Percentiles rank a stretch among this genome's conserved stretches.
Conservation (phyloP, 2,329 filamentous ascomycete genomes). For the Fusarium lyarnte region DNA sequence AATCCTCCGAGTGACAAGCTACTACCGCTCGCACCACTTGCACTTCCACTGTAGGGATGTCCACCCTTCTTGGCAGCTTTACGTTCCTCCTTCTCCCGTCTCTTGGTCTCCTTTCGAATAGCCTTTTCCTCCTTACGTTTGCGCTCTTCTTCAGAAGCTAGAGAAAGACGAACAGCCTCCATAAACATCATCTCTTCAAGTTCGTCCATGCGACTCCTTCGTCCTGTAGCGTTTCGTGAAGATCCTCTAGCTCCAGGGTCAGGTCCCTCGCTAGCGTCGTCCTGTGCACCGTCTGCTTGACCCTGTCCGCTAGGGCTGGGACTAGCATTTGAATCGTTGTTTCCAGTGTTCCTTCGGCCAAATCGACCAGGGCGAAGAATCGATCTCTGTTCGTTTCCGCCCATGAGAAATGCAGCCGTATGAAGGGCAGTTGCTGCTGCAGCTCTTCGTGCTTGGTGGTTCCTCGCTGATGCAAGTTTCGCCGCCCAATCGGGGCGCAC, state of each 20-base stretch:
- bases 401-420: slow-evolving; percentile 92
- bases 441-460: slow-evolving; percentile 84
- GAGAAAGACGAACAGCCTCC: slow-evolving; percentile 89
- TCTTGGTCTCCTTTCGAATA: slow-evolving; percentile 79
- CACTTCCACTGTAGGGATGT: slow-evolving; percentile 49
- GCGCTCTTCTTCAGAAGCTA: slow-evolving; percentile 95
- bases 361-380: slow-evolving; percentile 61
- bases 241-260: slow-evolving; percentile 39
- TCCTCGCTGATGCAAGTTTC: slow-evolving; percentile 85
- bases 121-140: slow-evolving; percentile 74
- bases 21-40: slow-evolving; percentile 66
- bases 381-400: slow-evolving; percentile 65
- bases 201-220: slow-evolving; percentile 76
- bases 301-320: slow-evolving; percentile 45
- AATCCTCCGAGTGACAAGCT: slow-evolving; percentile 70
- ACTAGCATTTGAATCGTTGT: slow-evolving; percentile 47
- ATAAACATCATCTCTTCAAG: slow-evolving; percentile 99
- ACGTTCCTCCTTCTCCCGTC: slow-evolving; percentile 83
- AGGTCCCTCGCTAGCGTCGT: slow-evolving; percentile 31
- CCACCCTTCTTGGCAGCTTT: slow-evolving; percentile 74
- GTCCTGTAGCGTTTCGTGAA: slow-evolving; percentile 35
- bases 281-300: slow-evolving; percentile 5
- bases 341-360: slow-evolving; percentile 62
- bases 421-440: slow-evolving; percentile 95
- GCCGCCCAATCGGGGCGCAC: slow-evolving; percentile 94